Percentiles rank a stretch among this genome's conserved stretches.
Conservation (phyloP, 352 stramenopile species). For the Globisporangium polare region DNA sequence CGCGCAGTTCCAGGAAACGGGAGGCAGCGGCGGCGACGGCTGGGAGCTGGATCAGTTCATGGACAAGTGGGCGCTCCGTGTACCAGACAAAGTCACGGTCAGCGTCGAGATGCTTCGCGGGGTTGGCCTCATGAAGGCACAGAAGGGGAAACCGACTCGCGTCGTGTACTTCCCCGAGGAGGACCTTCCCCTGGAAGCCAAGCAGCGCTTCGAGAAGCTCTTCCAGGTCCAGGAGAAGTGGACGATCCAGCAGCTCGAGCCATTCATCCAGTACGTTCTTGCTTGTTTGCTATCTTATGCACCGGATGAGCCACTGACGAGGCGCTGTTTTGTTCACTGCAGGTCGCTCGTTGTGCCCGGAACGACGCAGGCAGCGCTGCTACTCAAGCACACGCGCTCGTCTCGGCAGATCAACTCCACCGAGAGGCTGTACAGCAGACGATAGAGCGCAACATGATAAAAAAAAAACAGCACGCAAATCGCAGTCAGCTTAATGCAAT, state of each 20-base stretch:
- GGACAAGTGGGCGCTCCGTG: constrained; percentile 78
- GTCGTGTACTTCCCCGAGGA: constrained; percentile 71
- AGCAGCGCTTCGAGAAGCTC: constrained; percentile 72
- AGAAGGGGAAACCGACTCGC: constrained; percentile 34
- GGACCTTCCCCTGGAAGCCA: constrained; percentile 61
- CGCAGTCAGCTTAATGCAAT: not conserved
- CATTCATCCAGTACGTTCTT: constrained; percentile 68
- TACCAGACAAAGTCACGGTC: constrained; percentile 62
- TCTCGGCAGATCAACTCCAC: constrained; percentile 69
- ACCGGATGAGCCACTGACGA: constrained; percentile 9
- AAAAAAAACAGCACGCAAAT: not conserved
- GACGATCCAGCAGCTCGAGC: constrained; percentile 74
- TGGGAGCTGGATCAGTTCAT: constrained; percentile 66
- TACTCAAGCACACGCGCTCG: constrained; percentile 79
- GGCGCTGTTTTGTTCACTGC: not conserved
- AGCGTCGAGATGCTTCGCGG: constrained; percentile 62
- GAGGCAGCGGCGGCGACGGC: constrained; percentile 23
- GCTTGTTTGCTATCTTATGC: not conserved
- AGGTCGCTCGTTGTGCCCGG: constrained; percentile 61
- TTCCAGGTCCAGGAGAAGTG: constrained; percentile 83
- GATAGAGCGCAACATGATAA: constrained; percentile 1
- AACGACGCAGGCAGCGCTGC: constrained; percentile 67
- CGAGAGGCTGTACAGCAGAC: constrained; percentile 69
- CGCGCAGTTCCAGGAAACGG: constrained; percentile 27
- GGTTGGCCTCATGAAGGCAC: constrained; percentile 46